Base-by-base conservation (phyloP, 768 basidiomycete species). In the Porpolomopsis calyptriformis region DNA sequence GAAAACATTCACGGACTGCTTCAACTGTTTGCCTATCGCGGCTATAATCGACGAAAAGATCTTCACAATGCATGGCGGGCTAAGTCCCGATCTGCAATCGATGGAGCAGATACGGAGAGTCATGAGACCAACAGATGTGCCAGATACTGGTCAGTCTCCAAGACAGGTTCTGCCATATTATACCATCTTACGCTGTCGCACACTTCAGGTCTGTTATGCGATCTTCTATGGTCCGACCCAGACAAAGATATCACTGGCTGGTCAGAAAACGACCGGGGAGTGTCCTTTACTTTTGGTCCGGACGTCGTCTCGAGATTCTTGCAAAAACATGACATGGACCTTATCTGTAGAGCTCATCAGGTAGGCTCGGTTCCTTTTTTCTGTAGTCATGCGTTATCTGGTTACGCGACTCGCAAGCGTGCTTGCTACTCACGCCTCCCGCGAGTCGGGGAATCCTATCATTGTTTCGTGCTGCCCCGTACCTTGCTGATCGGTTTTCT, bases 41-140 rank as follows among this genome's bases (percentile, higher is more conserved):
- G 94, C 94, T 57, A 97, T 99, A 68, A 97, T 99, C 64, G 94
- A 98, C 69, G 94, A 98, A 69, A 99, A 98, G 73, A 99, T 99
- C 63, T 97, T 99, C 67, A 96, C 92, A 42, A 98, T 98, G 94
- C 94, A 98, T 59, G 94, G 94, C 45, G 94, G 94, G 42, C 73
- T 97, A 55, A 92, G 88, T 64, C 94, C 94, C 37, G 94, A 97
- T 66, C 71, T 99, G 51, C 93, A 97, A 72, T 91, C 88, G 60
- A 96, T 98, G 94, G 94, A 98, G 68, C 94, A 99, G 72, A 98
- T 99, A 76, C 78, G 94, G 63, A 78, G 94, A 62, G 91, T 99
- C 43, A 97, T 97, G 93, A 74, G 94, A 67, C 94, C 94, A 34
- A 99, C 94, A 43, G 94, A 99, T 67, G 94, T 99, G 35, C 94